Base-by-base conservation (phyloP, 2,329 filamentous ascomycete genomes). In the Xylariaceae sp. region DNA sequence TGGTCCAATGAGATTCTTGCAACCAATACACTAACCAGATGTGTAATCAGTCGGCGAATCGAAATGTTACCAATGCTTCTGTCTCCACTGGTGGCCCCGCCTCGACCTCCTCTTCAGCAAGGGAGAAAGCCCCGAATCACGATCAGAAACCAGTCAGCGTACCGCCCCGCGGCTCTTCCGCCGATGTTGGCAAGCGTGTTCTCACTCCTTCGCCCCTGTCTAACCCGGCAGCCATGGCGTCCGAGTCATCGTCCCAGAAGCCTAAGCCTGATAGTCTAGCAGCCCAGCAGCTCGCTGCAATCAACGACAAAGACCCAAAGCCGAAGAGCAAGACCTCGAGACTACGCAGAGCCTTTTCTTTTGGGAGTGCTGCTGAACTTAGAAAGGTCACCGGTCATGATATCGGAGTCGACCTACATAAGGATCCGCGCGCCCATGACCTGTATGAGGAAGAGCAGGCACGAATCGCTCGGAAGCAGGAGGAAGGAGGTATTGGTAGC, bases 281-380 rank as follows among this genome's bases (percentile, higher is more conserved):
- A 17, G 88, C 89, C 11, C 88, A 91, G 73, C 91, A 95, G 59
- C 82, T 97, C 45, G 86, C 89, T 51, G 91, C 92, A n/a, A 81
- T 97, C 58, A 93, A 88, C 61, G 89, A 93, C 66, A 93, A 89
- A 71, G 90, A 90, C 56, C 79, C 79, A 34, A 89, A 85, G 71
- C 82, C 87, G 64, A 92, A 91, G 72, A 91, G 87, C 76, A 97
- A 97, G 76, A 90, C 88, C 1, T 92, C 89, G 15, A 83, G 92
- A 65, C 79, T 99, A 61, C 86, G 94, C 57, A 84, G 94, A 67
- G 94, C 94, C 0, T 96, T 99, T 69, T 99, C 94, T 0, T 99
- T 99, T 75, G 92, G 94, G 53, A 97, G 93, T 72, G 90, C 92
- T 48, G 90, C 93, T 7, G 94, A 99, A 71, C 85, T 99, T 52